phyloP scores from a whole-genome alignment of 177 flowering plant genomes.

The Tripterygium wilfordii region DNA sequence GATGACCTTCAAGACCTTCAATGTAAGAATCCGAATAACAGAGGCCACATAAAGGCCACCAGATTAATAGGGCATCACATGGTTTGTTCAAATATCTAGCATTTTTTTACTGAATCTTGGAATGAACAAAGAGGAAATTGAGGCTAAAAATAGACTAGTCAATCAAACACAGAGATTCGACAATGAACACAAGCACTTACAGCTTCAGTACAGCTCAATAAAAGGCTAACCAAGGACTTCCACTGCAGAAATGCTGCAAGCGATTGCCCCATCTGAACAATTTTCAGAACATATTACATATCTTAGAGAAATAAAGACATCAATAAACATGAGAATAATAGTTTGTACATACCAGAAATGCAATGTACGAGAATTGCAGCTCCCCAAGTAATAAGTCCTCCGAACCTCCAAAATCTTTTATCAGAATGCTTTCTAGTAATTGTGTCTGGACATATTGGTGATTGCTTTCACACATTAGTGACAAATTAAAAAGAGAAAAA shows the following conservation, averaged over 20 bases:
- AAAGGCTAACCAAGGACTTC: slow-evolving; percentile 77
- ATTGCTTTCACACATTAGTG: too few relatives aligned
- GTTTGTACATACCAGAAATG: slow-evolving; percentile 65
- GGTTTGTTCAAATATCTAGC: too few relatives aligned
- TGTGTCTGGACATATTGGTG: slow-evolving; percentile 48
- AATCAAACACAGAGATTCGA: background rate
- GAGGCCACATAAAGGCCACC: too few relatives aligned
- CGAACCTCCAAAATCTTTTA: slow-evolving; percentile 56
- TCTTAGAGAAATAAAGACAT: slow-evolving; percentile 9
- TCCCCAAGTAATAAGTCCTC: slow-evolving; percentile 88
- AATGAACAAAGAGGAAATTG: too few relatives aligned
- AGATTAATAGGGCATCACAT: too few relatives aligned
- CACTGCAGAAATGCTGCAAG: slow-evolving; percentile 91
- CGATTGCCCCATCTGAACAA: slow-evolving; percentile 94
- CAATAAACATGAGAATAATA: slow-evolving; percentile 1
- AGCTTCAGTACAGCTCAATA: slow-evolving; percentile 80
- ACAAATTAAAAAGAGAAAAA: background rate
- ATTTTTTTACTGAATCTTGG: background rate
- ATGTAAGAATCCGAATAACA: too few relatives aligned
- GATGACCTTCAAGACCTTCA: too few relatives aligned
- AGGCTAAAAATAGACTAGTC: too few relatives aligned
- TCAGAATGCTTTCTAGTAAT: slow-evolving; percentile 57
- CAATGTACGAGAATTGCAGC: slow-evolving; percentile 84
- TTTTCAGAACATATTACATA: too few relatives aligned
- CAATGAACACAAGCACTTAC: slow-evolving; percentile 42